phyloP scores from a whole-genome alignment of 768 basidiomycete species.

The Leccinum variicolor region DNA sequence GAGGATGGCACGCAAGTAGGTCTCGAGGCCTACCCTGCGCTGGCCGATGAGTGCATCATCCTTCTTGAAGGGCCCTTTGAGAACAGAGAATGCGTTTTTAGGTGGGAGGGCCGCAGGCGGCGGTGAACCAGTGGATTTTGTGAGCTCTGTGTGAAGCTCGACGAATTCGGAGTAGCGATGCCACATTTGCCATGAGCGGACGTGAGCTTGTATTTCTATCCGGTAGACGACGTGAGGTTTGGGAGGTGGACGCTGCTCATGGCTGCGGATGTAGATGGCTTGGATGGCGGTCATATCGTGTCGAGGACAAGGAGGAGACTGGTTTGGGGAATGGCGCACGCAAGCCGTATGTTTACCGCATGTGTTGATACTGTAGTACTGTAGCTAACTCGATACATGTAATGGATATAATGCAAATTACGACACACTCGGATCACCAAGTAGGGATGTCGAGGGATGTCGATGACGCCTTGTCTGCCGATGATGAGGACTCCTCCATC shows the following conservation, averaged over 20 bases:
- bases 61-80: slow-evolving; percentile 46
- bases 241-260: slow-evolving; percentile 65
- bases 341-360: slow-evolving; percentile 6
- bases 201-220: slow-evolving; percentile 83
- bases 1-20: slow-evolving; percentile 83
- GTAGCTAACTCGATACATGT: neutral
- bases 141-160: slow-evolving; percentile 79
- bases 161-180: slow-evolving; percentile 94
- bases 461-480: slow-evolving; percentile 11
- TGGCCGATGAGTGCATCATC: slow-evolving; percentile 71
- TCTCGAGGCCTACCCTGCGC: slow-evolving; percentile 72
- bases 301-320: slow-evolving; percentile 3
- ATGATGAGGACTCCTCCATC: slow-evolving; percentile 25
- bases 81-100: slow-evolving; percentile 74
- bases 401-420: neutral
- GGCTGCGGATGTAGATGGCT: slow-evolving; percentile 64
- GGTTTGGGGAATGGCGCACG: neutral
- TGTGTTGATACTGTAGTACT: slow-evolving; percentile 1
- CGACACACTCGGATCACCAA: slow-evolving; percentile 5
- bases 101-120: slow-evolving; percentile 82
- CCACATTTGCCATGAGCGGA: slow-evolving; percentile 93
- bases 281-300: slow-evolving; percentile 67
- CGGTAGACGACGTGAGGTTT: slow-evolving; percentile 81
- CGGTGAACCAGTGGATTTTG: slow-evolving; percentile 70
- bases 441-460: slow-evolving; percentile 14